These are phyloP conservation scores for Talaromyces sp. DNA, from an alignment of 2,329 filamentous ascomycete genomes.

Conservation along the genomic window DNA sequence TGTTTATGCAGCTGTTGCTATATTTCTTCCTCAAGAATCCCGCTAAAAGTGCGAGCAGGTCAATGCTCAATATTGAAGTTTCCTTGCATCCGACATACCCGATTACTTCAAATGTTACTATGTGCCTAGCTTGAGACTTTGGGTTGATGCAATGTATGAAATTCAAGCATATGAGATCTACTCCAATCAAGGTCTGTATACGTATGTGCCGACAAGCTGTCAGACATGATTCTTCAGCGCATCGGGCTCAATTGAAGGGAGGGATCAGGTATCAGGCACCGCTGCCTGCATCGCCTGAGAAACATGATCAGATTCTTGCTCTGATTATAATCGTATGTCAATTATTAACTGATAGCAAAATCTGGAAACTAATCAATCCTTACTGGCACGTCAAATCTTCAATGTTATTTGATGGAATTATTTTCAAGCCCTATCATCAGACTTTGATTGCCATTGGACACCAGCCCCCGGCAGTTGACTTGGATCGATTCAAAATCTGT, in stretches of 20 bases:
- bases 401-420: not conserved
- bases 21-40: not conserved
- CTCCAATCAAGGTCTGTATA: not conserved
- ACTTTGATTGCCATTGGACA: not conserved
- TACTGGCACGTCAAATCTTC: not conserved
- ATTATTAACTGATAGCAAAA: not conserved
- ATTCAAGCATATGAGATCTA: not conserved
- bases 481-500: not conserved
- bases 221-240: not conserved
- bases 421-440: not conserved
- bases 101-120: too few species aligned
- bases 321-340: not conserved
- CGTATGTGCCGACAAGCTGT: not conserved
- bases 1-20: not conserved
- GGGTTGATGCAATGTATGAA: not conserved
- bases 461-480: not conserved
- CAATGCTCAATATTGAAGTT: not conserved
- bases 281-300: not conserved
- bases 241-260: not conserved
- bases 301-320: not conserved
- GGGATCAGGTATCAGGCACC: not conserved
- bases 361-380: not conserved
- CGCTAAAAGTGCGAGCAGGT: not conserved
- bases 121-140: not conserved
- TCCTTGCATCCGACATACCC: not conserved